Base-by-base conservation (phyloP, 2,329 filamentous ascomycete genomes). In the Sporothrix protearum region DNA sequence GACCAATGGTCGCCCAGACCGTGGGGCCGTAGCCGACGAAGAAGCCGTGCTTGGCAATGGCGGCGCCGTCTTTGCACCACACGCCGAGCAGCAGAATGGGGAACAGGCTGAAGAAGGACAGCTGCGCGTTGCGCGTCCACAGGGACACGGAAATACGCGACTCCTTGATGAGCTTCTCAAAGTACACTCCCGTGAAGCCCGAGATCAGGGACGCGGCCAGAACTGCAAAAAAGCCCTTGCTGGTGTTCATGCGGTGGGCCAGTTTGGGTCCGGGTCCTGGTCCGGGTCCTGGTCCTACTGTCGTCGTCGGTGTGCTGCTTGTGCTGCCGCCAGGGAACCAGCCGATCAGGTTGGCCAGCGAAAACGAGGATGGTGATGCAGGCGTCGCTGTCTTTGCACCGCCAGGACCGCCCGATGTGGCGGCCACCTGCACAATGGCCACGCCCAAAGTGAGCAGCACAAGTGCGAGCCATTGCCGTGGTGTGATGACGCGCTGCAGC, bases 91-190 rank as follows among this genome's bases (percentile, higher is more conserved):
- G 36, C 9, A 59, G 28, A 14, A 57, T 57, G 28, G 68, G 68
- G 45, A 70, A 70, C 10, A 70, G 55, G 57, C 68, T 70, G 68
- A 61, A 63, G 55, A 70, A 70, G 3, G 68, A 59, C 0, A 70
- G 68, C 55, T 70, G 68, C 9, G 55, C 68, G 45, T 70, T 70
- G 55, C 68, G 68, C 9, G 68, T 70, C 68, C 68, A 70, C n/a
- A 70, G 55, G 9, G 68, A 70, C 55, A 70, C 68, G 7, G 55
- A 61, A 19, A 57, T 25, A 16, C 55, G 55, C 16, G 68, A 70
- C 68, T 70, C 53, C 39, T 70, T 70, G 55, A 70, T 57, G 33
- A 70, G 68, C 42, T 70, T 70, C n/a, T 70, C 68, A 63, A 70
- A 70, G 55, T 63, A 70, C 12, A 70, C 68, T 45, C 68, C 55